Evolutionary conservation across 225 moss, liverwort and hornwort species (phyloP).

Genomic region (Polytrichum commune): DNA sequence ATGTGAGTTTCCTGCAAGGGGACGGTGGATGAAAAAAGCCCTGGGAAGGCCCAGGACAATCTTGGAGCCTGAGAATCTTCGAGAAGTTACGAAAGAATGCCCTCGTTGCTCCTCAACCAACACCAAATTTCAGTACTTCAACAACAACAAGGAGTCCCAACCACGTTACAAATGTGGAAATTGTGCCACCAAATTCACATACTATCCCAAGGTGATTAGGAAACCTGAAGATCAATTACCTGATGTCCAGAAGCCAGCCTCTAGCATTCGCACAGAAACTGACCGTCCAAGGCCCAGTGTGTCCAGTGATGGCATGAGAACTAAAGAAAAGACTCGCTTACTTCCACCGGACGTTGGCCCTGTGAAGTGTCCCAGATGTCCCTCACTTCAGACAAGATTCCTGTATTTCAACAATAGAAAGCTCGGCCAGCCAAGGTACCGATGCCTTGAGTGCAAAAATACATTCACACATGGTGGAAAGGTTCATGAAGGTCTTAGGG

Average conservation of each 20-base stretch:
- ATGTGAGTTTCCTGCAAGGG: too few relatives aligned
- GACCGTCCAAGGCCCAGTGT: too few relatives aligned
- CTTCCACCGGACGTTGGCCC: constrained; percentile 22
- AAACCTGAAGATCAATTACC: too few relatives aligned
- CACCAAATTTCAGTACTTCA: background rate
- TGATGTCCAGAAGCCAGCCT: too few relatives aligned
- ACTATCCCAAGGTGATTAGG: background rate
- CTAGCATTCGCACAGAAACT: too few relatives aligned
- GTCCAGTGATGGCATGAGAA: too few relatives aligned
- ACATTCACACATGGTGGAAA: constrained; percentile 49
- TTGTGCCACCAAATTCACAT: background rate
- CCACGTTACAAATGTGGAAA: constrained; percentile 3
- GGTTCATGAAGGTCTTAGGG: too few relatives aligned
- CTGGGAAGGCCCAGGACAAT: background rate
- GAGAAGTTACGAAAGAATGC: background rate
- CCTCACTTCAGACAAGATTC: constrained; percentile 46
- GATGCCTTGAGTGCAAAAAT: constrained; percentile 49
- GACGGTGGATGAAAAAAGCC: background rate
- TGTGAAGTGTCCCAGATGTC: constrained; percentile 53
- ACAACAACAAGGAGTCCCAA: background rate
- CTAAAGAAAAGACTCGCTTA: too few relatives aligned
- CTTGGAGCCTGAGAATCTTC: constrained; percentile 7
- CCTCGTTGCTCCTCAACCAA: background rate
- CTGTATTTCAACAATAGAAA: constrained; percentile 59
- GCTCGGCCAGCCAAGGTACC: constrained; percentile 46